phyloP scores from a whole-genome alignment of 352 stramenopile species.

The Blastocystis sp. region DNA sequence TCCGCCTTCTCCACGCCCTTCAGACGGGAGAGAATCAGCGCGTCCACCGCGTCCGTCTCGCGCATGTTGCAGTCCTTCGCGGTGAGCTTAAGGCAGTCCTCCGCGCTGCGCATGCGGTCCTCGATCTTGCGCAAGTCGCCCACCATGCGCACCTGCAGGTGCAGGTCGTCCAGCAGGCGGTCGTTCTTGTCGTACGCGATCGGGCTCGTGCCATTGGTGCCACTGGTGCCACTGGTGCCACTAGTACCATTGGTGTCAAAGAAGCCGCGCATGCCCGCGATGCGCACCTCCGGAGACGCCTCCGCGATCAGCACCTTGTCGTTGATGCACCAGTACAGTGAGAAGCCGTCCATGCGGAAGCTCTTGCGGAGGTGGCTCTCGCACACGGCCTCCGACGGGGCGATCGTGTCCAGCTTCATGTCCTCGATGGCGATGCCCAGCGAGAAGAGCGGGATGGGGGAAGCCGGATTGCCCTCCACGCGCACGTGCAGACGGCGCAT shows the following conservation, averaged over 20 bases:
- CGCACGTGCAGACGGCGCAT: conserved; percentile 50
- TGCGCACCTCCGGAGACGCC: neutral
- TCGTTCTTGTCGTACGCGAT: conserved; percentile 48
- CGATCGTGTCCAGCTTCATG: conserved; percentile 49
- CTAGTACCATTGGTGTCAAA: conserved; percentile 9
- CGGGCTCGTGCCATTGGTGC: neutral
- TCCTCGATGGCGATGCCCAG: conserved; percentile 33
- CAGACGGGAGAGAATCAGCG: neutral
- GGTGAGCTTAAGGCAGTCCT: conserved; percentile 19
- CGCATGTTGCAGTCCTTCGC: neutral
- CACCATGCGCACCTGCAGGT: conserved; percentile 27
- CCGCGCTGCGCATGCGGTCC: conserved; percentile 5
- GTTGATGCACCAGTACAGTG: conserved; percentile 59
- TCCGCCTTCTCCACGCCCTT: neutral
- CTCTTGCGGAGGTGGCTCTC: conserved; percentile 36
- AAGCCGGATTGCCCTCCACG: conserved; percentile 44
- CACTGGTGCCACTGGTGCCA: too few species aligned
- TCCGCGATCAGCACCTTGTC: conserved; percentile 1
- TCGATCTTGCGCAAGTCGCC: conserved; percentile 50
- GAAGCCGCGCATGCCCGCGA: conserved; percentile 30
- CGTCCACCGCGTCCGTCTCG: conserved; percentile 12
- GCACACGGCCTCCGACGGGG: neutral
- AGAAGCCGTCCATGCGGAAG: conserved; percentile 46
- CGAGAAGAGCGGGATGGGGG: conserved; percentile 55
- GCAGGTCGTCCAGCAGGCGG: conserved; percentile 50